Percentiles rank a stretch among this genome's conserved stretches.
These are phyloP conservation scores for Cardiospermum halicacabum DNA, from an alignment of 345 rosid genomes.

Conservation along the genomic window DNA sequence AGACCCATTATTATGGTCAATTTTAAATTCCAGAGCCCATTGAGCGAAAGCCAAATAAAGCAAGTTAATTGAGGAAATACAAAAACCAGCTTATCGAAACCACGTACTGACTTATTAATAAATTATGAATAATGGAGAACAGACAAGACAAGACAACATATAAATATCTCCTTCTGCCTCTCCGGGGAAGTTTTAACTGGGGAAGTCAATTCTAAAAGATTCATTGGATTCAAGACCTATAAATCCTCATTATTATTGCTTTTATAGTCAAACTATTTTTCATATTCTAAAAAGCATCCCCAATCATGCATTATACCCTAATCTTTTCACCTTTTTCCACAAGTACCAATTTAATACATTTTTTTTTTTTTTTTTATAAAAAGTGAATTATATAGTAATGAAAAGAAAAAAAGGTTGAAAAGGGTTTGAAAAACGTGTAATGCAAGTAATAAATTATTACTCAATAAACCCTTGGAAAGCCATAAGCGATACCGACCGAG, in stretches of 20 bases:
- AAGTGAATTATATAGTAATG: neutral
- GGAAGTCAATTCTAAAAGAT: neutral
- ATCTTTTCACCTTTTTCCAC: too few species aligned
- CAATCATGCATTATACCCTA: neutral
- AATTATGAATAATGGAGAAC: neutral
- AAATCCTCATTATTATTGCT: neutral
- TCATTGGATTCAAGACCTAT: neutral
- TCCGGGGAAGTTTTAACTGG: neutral
- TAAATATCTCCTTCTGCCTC: neutral
- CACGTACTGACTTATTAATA: neutral
- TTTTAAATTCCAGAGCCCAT: too few species aligned
- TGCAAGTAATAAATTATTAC: neutral
- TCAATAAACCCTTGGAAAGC: neutral
- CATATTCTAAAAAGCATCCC: neutral
- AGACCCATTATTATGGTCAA: too few species aligned
- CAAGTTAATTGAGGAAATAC: neutral
- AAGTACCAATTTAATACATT: too few species aligned
- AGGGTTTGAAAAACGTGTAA: neutral
- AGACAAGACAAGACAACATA: too few species aligned
- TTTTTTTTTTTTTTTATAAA: neutral
- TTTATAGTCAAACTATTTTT: neutral
- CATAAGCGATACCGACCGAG: neutral
- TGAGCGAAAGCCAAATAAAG: neutral
- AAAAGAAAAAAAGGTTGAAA: neutral
- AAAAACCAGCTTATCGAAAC: too few species aligned